Evolutionary conservation across 345 rosid genomes (phyloP).

Genomic region (Cardamine resedifolia): DNA sequence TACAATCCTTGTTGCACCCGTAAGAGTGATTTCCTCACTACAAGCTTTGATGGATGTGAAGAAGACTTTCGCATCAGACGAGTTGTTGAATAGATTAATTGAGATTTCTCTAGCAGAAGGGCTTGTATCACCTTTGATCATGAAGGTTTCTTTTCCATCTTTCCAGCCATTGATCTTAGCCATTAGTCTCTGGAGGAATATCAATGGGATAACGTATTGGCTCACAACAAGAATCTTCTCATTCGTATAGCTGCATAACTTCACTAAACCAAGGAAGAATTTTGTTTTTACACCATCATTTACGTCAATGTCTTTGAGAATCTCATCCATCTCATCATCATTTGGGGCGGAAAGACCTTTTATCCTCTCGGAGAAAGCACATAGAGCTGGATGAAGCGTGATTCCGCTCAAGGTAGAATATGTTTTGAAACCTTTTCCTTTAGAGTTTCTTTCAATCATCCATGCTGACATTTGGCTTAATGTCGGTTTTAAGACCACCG

Average conservation of each 20-base stretch:
- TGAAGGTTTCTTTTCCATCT: slow-evolving; percentile 51
- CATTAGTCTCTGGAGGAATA: slow-evolving; percentile 52
- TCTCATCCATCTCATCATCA: slow-evolving; percentile 51
- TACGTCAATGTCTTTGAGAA: slow-evolving; percentile 43
- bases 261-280: slow-evolving; percentile 54
- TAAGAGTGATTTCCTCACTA: slow-evolving; percentile 64
- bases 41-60: slow-evolving; percentile 77
- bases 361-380: neutral
- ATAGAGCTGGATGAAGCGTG: slow-evolving; percentile 55
- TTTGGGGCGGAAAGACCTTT: neutral
- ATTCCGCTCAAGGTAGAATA: slow-evolving; percentile 4
- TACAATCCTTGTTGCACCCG: slow-evolving; percentile 66
- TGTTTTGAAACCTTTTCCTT: slow-evolving; percentile 42
- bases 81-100: slow-evolving; percentile 56
- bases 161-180: slow-evolving; percentile 55
- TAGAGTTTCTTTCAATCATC: slow-evolving; percentile 41
- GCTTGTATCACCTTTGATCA: slow-evolving; percentile 54
- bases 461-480: slow-evolving; percentile 44
- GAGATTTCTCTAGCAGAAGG: slow-evolving; percentile 49
- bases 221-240: slow-evolving; percentile 76
- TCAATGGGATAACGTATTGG: slow-evolving; percentile 63
- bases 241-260: slow-evolving; percentile 48
- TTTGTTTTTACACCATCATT: slow-evolving; percentile 59
- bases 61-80: slow-evolving; percentile 57
- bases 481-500: slow-evolving; percentile 53